phyloP scores from a whole-genome alignment of 139 green algal genomes.

The Deuterostichococcus epilithicus region DNA sequence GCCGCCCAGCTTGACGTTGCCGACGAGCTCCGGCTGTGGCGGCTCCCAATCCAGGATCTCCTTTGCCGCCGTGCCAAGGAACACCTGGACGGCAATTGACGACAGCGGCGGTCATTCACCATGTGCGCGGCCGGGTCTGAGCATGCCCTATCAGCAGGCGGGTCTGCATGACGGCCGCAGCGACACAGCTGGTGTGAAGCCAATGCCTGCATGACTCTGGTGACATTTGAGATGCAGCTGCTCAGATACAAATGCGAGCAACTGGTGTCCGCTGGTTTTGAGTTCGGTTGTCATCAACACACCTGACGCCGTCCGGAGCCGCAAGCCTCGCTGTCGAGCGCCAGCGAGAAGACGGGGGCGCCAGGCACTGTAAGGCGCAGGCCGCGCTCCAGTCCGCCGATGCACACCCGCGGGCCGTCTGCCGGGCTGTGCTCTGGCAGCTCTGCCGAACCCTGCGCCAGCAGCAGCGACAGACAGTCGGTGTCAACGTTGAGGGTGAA shows the following conservation, averaged over 20 bases:
- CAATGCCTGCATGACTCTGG: too few relatives aligned
- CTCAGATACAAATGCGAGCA: too few relatives aligned
- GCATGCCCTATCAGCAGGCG: too few relatives aligned
- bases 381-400: neutral
- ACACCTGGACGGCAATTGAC: slow-evolving; percentile 48
- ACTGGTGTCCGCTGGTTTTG: too few relatives aligned
- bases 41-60: slow-evolving; percentile 53
- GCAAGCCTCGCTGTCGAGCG: slow-evolving; percentile 12
- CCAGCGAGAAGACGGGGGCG: slow-evolving; percentile 49
- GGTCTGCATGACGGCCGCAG: too few relatives aligned
- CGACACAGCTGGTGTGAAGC: too few relatives aligned
- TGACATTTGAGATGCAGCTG: too few relatives aligned
- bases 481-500: too few relatives aligned
- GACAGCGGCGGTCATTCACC: too few relatives aligned
- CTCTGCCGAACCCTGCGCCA: neutral
- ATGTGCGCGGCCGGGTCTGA: too few relatives aligned
- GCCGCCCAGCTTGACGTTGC: slow-evolving; percentile 49
- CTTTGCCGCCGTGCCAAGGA: slow-evolving; percentile 53
- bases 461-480: neutral
- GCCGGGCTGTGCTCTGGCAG: neutral
- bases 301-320: slow-evolving; percentile 18
- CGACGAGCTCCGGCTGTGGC: slow-evolving; percentile 24
- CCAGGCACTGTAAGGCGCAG: slow-evolving; percentile 21
- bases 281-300: too few relatives aligned
- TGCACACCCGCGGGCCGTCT: neutral